Conservation (phyloP, 2,329 filamentous ascomycete species). For the Triangularia setosa region DNA sequence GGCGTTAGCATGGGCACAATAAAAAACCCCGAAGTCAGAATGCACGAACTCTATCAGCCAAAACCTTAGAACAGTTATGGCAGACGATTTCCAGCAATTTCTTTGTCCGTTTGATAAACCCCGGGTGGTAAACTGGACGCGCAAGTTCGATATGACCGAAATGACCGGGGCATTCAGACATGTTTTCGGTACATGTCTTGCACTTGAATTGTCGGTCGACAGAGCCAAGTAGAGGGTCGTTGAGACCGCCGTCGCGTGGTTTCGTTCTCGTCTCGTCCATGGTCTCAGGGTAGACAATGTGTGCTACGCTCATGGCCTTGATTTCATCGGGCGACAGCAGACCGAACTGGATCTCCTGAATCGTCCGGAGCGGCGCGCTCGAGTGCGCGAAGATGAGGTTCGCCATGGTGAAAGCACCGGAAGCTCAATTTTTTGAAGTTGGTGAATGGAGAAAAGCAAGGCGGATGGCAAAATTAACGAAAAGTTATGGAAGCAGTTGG, state of each 20-base stretch:
- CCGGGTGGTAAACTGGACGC: constrained; percentile 89
- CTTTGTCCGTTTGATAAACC: constrained; percentile 98
- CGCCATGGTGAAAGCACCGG: constrained; percentile 61
- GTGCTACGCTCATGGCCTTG: constrained; percentile 95
- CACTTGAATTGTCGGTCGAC: constrained; percentile 96
- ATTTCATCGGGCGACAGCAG: constrained; percentile 97
- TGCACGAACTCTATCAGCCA: constrained; percentile 95
- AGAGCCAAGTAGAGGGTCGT: constrained; percentile 92
- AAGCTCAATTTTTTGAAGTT: neutral
- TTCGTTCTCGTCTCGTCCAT: constrained; percentile 95
- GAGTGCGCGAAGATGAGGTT: constrained; percentile 88
- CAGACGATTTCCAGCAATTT: constrained; percentile 98
- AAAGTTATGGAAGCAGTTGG: neutral
- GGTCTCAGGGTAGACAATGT: constrained; percentile 97
- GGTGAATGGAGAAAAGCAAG: neutral
- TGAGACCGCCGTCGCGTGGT: constrained; percentile 86
- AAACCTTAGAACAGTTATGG: constrained; percentile 96
- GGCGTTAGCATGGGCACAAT: constrained; percentile 55
- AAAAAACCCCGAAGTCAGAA: constrained; percentile 35
- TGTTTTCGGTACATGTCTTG: constrained; percentile 92
- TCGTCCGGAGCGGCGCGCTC: constrained; percentile 92
- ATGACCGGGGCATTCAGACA: constrained; percentile 94
- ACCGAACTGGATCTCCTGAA: constrained; percentile 99
- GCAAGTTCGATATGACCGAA: constrained; percentile 99
- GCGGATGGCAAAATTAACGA: constrained; percentile 4